Base-by-base conservation (phyloP, 169 alveolate genomes). In the Eimeria acervulina region DNA sequence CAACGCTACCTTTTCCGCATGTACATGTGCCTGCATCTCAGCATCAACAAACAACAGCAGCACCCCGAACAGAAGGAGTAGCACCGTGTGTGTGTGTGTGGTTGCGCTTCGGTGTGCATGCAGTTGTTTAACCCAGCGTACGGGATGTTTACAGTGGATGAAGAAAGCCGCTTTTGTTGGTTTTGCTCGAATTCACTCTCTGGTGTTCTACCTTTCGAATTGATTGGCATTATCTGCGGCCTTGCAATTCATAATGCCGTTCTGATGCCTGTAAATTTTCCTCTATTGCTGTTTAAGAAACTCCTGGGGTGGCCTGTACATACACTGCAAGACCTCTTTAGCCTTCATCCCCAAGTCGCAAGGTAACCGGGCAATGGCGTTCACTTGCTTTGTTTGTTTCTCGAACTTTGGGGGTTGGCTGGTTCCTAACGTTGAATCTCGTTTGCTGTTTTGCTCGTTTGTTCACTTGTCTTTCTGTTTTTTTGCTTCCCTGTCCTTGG, bases 211-310 rank as follows among this genome's bases (percentile, higher is more conserved):
- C 98, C 98, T 59, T 99, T 98, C 93, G 99, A 98, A 95, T 95
- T 98, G 81, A 97, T 98, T 12, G 99, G 99, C 40, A 95, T 96
- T 28, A 84, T 99, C 15, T 95, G 98, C 92, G 99, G 99, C 31
- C 96, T 99, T 40, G 99, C 99, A 1, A 98, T 98, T 26, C 98
- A 97, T 96, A 99, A 99, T 95, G 95, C 97, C 63, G 97, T 98
- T 36, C 97, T 98, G 8, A 96, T 99, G 85, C 99, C 98, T 95
- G 96, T 98, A 1, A 97, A 98, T 89, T 98, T 99, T 59, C 99
- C 99, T 1, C 96, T 97, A 70, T 98, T 97, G 55, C 97, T 98
- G 88, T 99, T 98, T 95, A 98, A 98, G 96, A 98, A 98, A 95
- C 97, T 99, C 74, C 95, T 98, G 23, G 98, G 98, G 13, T 95